Evolutionary conservation across 2,329 filamentous ascomycete genomes (phyloP), one percentile per base, ranked within the genome.

Genomic region (Fusarium stilboides): DNA sequence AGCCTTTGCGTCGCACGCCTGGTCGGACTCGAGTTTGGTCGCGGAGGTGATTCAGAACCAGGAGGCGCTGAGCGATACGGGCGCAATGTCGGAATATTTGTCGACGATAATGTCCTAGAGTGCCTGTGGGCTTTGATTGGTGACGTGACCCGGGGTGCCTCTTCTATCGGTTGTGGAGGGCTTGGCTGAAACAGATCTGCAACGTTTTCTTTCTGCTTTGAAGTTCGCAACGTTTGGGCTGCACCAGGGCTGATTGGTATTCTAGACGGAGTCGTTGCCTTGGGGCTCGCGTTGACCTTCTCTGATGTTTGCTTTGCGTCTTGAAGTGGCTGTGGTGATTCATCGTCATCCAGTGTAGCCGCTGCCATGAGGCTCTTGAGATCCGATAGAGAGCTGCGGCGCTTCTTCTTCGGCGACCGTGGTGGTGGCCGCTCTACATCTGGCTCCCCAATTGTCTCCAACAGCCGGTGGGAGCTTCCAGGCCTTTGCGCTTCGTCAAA

Each of bases 381-480:
- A 78, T 98, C 95, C 6, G 94, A 97, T 42, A 98, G 82, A 26
- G 94, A 98, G 80, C 94, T 98, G 77, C 95, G 90, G 57, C 95
- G 88, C 83, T 97, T 98, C 69, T 91, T 94, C 77, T 87, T 90
- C 44, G 83, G 80, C n/a, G 77, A 77, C 69, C 82, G 85, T 2
- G 76, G 63, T 6, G 77, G 69, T 10, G 73, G 68, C 7, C 79
- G 76, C 56, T 86, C 84, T 17, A 79, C 80, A 0, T 83, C 82
- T 2, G 87, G 87, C 73, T 89, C 87, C 17, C 87, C 87, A 50
- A 89, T 89, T 0, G 87, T 89, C 73, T 87, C 86, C 2, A 89
- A 80, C 19, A 86, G 79, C 39, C 84, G 83, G 69, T 88, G 83
- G 4, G 88, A 88, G 75, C 88, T 91, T 9, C 79, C 79, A 17